Conservation (phyloP, 2,329 filamentous ascomycete species). For the Pseudogymnoascus sp. region DNA sequence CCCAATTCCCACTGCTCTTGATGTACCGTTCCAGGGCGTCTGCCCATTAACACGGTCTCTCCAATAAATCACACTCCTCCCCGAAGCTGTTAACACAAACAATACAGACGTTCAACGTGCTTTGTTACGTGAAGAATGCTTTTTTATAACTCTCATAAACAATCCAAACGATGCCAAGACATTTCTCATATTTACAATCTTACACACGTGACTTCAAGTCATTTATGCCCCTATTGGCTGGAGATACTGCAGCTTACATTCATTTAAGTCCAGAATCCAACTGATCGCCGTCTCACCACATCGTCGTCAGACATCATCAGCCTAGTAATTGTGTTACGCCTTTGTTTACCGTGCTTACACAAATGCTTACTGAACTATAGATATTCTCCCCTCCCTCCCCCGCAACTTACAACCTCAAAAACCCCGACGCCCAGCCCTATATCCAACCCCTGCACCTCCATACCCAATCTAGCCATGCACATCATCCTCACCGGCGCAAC, state of each 20-base stretch:
- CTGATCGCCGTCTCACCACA: background rate
- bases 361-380: background rate
- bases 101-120: background rate
- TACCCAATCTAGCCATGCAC: slow-evolving; percentile 38
- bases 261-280: background rate
- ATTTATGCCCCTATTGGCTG: background rate
- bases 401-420: background rate
- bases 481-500: slow-evolving; percentile 62
- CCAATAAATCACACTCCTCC: background rate
- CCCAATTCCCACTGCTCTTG: background rate
- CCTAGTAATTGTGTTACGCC: background rate
- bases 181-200: background rate
- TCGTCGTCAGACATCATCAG: slow-evolving; percentile 1
- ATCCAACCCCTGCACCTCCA: background rate
- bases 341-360: background rate
- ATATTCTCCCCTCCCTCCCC: background rate
- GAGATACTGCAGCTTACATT: background rate
- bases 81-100: background rate
- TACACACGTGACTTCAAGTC: background rate
- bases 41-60: background rate
- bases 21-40: background rate
- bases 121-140: background rate
- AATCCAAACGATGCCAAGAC: background rate
- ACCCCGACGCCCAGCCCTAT: background rate
- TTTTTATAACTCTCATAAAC: background rate